Conservation (phyloP, 108 stramenopile genomes). For the Craspedostauros australis region DNA sequence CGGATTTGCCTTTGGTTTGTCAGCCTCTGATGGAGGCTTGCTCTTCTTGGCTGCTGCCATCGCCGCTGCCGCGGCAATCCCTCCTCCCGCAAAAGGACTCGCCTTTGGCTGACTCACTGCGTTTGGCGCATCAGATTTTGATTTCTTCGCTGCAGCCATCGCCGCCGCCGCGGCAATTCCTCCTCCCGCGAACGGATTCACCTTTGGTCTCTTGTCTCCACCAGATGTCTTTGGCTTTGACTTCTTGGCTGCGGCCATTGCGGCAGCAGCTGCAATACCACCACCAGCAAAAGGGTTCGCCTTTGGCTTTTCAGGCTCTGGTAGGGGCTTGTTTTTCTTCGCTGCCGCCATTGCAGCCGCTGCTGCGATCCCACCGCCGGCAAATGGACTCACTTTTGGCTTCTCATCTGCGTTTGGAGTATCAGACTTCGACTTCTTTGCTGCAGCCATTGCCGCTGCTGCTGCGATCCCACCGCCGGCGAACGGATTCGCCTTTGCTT, state of each 20-base stretch:
- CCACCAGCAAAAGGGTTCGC: neutral
- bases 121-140: neutral
- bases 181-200: neutral
- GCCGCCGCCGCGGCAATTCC: conserved; percentile 33
- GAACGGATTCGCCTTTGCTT: neutral
- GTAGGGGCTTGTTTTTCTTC: neutral
- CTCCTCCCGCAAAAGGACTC: conserved; percentile 9
- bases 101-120: neutral
- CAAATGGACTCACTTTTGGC: neutral
- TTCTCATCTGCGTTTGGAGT: neutral
- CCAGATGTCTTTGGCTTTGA: neutral
- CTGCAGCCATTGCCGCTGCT: conserved; percentile 10
- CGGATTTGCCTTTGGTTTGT: neutral
- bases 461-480: conserved; percentile 9
- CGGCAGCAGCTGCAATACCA: conserved; percentile 20
- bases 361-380: conserved; percentile 8
- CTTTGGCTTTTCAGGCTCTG: conserved; percentile 1
- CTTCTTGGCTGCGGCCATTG: conserved; percentile 13
- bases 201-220: neutral
- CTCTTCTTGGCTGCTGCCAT: conserved; percentile 12
- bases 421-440: neutral
- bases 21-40: neutral
- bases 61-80: conserved; percentile 23
- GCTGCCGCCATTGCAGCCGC: conserved; percentile 10
- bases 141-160: conserved; percentile 9